These are phyloP conservation scores for Myrmaecium sp. DNA, from an alignment of 2,329 filamentous ascomycete species.

Conservation along the genomic window DNA sequence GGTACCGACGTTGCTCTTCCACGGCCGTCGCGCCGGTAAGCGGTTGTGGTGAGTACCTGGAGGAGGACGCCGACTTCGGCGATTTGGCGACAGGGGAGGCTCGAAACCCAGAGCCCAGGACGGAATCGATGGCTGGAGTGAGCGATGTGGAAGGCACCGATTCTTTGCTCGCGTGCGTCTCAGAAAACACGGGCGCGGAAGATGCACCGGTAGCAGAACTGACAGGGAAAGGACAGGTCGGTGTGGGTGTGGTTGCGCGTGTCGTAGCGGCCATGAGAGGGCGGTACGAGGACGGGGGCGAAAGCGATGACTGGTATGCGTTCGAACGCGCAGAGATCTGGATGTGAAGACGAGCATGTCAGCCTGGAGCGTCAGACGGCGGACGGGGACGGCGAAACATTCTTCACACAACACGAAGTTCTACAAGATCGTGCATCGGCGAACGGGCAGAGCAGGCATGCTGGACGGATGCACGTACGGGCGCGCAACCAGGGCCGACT, in stretches of 20 bases:
- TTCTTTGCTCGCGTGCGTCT: conserved; percentile 11
- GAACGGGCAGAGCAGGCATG: no score
- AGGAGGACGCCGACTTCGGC: conserved; percentile 26
- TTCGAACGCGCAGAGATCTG: no score
- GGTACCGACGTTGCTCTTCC: conserved; percentile 28
- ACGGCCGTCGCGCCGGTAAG: conserved; percentile 32
- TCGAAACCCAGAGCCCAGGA: conserved; percentile 6
- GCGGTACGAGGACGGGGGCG: no score
- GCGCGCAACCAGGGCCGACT: no score
- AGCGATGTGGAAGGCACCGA: neutral
- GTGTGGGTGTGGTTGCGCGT: conserved; percentile 25
- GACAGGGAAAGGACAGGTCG: conserved; percentile 21
- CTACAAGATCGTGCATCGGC: no score
- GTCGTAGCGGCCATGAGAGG: conserved; percentile 26
- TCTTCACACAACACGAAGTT: no score
- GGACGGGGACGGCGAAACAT: no score
- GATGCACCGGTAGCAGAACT: conserved; percentile 7
- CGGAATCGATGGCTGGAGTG: conserved; percentile 6
- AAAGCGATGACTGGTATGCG: no score
- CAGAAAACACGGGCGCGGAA: conserved; percentile 7
- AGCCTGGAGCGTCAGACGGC: no score
- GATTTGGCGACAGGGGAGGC: conserved; percentile 16
- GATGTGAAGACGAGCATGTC: no score
- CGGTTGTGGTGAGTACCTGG: conserved; percentile 22
- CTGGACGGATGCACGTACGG: no score